These are phyloP conservation scores for Euphrasia confusa DNA, from an alignment of 257 asterid genomes.

Conservation along the genomic window DNA sequence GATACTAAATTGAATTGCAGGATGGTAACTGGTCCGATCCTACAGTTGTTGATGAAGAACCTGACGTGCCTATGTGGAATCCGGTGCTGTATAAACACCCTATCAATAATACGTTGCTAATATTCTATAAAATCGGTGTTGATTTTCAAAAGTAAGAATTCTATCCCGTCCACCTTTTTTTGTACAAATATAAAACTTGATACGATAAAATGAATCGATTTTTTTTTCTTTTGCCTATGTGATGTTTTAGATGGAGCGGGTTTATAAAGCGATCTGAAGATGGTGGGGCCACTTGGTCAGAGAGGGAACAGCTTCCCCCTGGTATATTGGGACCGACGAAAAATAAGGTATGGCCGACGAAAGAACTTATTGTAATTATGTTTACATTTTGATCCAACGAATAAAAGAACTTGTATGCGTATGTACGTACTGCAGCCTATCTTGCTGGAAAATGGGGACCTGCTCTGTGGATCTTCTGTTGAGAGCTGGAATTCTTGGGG, in stretches of 20 bases:
- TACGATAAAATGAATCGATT: too few relatives aligned
- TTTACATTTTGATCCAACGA: too few relatives aligned
- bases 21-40: conserved; percentile 78
- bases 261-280: conserved; percentile 81
- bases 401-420: too few relatives aligned
- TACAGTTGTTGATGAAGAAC: conserved; percentile 65
- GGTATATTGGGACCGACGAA: conserved; percentile 94
- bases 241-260: conserved; percentile 72
- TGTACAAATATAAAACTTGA: too few relatives aligned
- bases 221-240: too few relatives aligned
- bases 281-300: conserved; percentile 78
- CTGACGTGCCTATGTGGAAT: conserved; percentile 85
- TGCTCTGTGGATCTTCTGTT: conserved; percentile 96
- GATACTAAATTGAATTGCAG: conserved; percentile 32
- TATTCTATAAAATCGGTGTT: conserved; percentile 79
- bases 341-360: conserved; percentile 87
- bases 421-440: conserved; percentile 90
- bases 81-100: conserved; percentile 77
- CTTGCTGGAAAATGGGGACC: conserved; percentile 71
- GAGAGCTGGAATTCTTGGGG: conserved; percentile 99
- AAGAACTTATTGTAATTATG: too few relatives aligned
- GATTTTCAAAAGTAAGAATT: conserved; percentile 78
- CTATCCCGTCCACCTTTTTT: background rate
- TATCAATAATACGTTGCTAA: conserved; percentile 50
- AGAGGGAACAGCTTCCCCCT: conserved; percentile 87